Conservation (phyloP, 176 grass and related monocot genomes). For the Carex littledalei region DNA sequence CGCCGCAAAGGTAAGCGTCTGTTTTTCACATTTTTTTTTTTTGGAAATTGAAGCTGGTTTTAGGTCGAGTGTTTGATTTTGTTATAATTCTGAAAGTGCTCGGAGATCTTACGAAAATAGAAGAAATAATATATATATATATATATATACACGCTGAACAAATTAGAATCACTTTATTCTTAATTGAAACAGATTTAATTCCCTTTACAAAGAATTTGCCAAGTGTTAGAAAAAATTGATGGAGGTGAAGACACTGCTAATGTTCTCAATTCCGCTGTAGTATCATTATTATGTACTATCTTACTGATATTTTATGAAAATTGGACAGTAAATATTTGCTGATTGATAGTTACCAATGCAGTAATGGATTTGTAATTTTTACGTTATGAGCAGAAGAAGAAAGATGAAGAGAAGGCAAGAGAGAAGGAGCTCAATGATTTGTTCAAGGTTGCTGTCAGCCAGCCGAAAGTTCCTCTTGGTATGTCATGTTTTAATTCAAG, state of each 20-base stretch:
- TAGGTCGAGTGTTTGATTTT: not conserved
- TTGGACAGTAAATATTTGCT: not conserved
- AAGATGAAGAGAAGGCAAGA: conserved; percentile 83
- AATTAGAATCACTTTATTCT: not conserved
- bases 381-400: conserved; percentile 78
- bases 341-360: not conserved
- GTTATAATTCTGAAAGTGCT: not conserved
- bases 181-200: not conserved
- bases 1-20: conserved; percentile 52
- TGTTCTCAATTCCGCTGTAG: not conserved
- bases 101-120: not conserved
- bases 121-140: not conserved
- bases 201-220: not conserved
- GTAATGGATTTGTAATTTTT: not conserved
- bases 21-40: not conserved
- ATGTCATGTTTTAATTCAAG: conserved; percentile 16
- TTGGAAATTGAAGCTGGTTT: not conserved
- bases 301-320: not conserved
- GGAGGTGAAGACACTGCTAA: not conserved
- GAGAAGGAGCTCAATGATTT: conserved; percentile 99
- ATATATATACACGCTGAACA: not conserved
- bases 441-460: conserved; percentile 97
- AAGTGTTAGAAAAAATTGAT: not conserved
- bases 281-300: not conserved
- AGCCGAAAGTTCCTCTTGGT: conserved; percentile 97